Conservation (phyloP, 1,139 yeast species). For the Nakaseomyces nivariensis region DNA sequence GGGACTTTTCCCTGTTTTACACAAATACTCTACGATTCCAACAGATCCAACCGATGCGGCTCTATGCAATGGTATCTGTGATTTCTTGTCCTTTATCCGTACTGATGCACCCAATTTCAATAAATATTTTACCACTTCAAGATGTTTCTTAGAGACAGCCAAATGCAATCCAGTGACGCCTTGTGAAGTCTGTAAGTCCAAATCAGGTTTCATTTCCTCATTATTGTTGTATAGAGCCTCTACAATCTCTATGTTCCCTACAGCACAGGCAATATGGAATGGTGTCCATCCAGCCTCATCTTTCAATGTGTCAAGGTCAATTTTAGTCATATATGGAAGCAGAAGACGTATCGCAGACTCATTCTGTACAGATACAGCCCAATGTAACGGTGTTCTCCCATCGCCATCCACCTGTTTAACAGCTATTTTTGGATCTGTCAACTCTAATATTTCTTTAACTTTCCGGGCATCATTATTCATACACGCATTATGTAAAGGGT, state of each 20-base stretch:
- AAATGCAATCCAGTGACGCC: constrained; percentile 70
- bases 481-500: constrained; percentile 26
- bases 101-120: constrained; percentile 46
- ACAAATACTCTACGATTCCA: constrained; percentile 37
- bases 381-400: constrained; percentile 73
- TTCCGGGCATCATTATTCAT: constrained; percentile 22
- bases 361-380: constrained; percentile 73
- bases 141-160: constrained; percentile 62
- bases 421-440: constrained; percentile 8
- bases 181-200: constrained; percentile 45
- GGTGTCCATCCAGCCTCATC: constrained; percentile 89
- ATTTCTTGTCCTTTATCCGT: constrained; percentile 55
- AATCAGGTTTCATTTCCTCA: constrained; percentile 35
- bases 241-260: constrained; percentile 53
- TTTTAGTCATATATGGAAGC: constrained; percentile 24
- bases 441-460: constrained; percentile 17
- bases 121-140: constrained; percentile 42
- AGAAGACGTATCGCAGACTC: constrained; percentile 37
- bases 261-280: constrained; percentile 67
- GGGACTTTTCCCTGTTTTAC: constrained; percentile 43
- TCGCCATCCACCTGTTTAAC: constrained; percentile 46
- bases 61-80: constrained; percentile 63
- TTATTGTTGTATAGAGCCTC: constrained; percentile 33
- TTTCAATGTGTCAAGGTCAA: constrained; percentile 55
- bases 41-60: constrained; percentile 74